Conservation (phyloP, 2,329 filamentous ascomycete species). For the Alternaria gansuensis region DNA sequence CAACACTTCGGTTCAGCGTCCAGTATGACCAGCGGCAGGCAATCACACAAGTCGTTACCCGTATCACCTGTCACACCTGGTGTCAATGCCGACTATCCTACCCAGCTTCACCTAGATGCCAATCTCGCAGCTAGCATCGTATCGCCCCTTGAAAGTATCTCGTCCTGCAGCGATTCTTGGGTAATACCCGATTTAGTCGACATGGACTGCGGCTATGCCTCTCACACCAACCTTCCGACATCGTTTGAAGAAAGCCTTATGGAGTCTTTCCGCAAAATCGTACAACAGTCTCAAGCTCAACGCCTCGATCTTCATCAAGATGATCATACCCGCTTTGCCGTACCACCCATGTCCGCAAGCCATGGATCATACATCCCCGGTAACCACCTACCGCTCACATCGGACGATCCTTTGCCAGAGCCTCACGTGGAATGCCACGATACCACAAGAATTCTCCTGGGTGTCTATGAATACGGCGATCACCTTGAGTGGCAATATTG, state of each 20-base stretch:
- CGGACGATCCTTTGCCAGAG: not conserved
- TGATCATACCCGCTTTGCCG: rapidly evolving
- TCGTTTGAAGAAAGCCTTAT: not conserved
- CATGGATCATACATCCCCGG: not conserved
- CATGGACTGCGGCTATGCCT: not conserved
- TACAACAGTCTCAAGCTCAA: not conserved
- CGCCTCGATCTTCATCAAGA: not conserved
- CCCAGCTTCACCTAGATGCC: not conserved
- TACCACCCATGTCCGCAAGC: not conserved
- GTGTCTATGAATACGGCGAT: not conserved
- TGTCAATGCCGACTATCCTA: not conserved
- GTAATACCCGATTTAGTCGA: too few species aligned
- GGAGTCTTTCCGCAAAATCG: not conserved
- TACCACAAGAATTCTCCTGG: not conserved
- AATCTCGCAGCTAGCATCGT: not conserved
- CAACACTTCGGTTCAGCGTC: not conserved
- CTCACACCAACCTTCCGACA: not conserved
- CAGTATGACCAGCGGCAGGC: constrained; percentile 1
- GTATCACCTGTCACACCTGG: constrained; percentile 14
- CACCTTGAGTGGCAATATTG: not conserved
- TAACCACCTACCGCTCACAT: too few species aligned
- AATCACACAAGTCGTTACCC: constrained; percentile 11
- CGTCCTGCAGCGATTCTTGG: not conserved
- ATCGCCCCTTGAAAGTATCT: not conserved
- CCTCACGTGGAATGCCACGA: not conserved